Percentiles rank a stretch among this genome's conserved stretches.
phyloP scores from a whole-genome alignment of 2,329 filamentous ascomycete species.

The Coniochaeta sp. region DNA sequence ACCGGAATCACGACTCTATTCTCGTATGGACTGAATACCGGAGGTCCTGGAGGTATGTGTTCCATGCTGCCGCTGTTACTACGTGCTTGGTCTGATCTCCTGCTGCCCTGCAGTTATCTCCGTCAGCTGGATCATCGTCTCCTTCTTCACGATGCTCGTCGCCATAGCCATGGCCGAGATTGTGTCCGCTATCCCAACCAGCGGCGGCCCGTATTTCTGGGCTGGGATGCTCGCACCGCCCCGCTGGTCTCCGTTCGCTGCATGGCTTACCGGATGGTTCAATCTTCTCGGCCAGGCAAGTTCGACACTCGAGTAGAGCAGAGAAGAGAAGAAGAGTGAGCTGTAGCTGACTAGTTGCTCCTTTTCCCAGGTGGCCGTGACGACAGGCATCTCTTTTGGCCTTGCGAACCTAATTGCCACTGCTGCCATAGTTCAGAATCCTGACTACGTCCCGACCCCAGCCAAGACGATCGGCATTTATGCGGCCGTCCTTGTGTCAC shows the following conservation, averaged over 20 bases:
- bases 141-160: conserved; percentile 47
- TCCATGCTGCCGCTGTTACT: neutral
- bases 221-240: conserved; percentile 46
- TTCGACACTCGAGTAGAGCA: neutral
- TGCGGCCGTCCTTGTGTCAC: conserved; percentile 45
- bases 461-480: conserved; percentile 50
- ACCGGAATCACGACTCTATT: conserved; percentile 53
- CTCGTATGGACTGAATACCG: conserved; percentile 42
- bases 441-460: conserved; percentile 30
- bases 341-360: neutral
- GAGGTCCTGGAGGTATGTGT: conserved; percentile 13
- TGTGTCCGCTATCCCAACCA: conserved; percentile 50
- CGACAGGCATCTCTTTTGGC: conserved; percentile 32
- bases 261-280: conserved; percentile 34
- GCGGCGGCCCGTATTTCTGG: conserved; percentile 55
- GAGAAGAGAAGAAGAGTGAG: neutral
- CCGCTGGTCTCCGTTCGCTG: conserved; percentile 26
- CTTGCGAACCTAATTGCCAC: conserved; percentile 29
- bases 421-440: conserved; percentile 26
- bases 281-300: conserved; percentile 30
- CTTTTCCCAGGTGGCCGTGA: conserved; percentile 24
- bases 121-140: conserved; percentile 46
- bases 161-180: conserved; percentile 51
- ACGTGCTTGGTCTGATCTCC: neutral
- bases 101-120: conserved; percentile 34